These are phyloP conservation scores for Globisporangium cystogenes DNA, from an alignment of 352 stramenopile genomes.

Conservation along the genomic window DNA sequence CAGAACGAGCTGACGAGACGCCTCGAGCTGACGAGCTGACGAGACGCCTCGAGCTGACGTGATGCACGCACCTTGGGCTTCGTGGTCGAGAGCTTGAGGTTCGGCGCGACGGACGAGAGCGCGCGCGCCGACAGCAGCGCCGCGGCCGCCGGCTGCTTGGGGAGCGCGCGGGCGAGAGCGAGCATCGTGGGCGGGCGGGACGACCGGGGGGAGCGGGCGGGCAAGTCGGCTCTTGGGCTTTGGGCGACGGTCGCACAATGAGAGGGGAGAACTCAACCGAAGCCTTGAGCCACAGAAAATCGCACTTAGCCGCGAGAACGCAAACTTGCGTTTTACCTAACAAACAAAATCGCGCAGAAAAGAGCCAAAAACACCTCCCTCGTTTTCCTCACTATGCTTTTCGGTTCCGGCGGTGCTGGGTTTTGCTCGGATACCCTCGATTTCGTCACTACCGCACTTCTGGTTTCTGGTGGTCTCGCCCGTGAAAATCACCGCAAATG, in stretches of 20 bases:
- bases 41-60: not conserved
- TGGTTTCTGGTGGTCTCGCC: not conserved
- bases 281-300: not conserved
- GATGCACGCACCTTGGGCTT: constrained; percentile 74
- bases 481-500: not conserved
- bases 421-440: not conserved
- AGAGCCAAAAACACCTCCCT: not conserved
- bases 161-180: constrained; percentile 12
- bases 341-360: not conserved
- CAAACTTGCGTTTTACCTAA: not conserved
- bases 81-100: constrained; percentile 68
- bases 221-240: not conserved
- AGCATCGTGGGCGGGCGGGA: constrained; percentile 2
- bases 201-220: not conserved
- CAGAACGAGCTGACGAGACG: not conserved
- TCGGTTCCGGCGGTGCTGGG: not conserved
- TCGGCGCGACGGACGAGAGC: constrained; percentile 46
- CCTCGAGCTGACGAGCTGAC: not conserved
- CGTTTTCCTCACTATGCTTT: not conserved
- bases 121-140: constrained; percentile 32
- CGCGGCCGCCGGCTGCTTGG: constrained; percentile 26
- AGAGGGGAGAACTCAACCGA: not conserved
- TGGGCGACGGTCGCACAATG: constrained; percentile 11
- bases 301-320: not conserved
- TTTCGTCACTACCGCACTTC: not conserved